A percentile compares a stretch with the other conserved stretches of the same genome.
phyloP scores from a whole-genome alignment of 257 asterid genomes.

The Solanum dulcamara region DNA sequence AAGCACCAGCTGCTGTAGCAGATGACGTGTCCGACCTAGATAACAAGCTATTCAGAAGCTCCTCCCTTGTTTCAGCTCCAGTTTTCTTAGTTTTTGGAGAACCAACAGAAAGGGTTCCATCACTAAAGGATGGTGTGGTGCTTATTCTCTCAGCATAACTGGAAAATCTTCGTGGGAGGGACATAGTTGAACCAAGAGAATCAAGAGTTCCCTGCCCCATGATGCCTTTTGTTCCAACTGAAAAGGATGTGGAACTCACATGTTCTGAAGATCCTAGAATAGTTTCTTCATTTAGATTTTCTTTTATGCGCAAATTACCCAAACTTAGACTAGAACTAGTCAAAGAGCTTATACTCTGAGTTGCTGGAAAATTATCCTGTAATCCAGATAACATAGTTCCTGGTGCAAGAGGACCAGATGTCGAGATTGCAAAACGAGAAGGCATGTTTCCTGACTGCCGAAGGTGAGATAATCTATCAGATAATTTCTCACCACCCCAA shows the following conservation, averaged over 20 bases:
- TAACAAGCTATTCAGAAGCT: constrained; percentile 50
- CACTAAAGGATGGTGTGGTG: constrained; percentile 51
- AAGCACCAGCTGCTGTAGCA: constrained; percentile 29
- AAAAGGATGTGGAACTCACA: constrained; percentile 22
- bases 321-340: constrained; percentile 38
- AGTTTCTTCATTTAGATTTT: constrained; percentile 27
- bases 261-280: constrained; percentile 37
- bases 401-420: constrained; percentile 47
- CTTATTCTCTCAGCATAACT: constrained; percentile 96
- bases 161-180: constrained; percentile 60
- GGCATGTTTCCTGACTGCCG: constrained; percentile 59
- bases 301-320: constrained; percentile 32
- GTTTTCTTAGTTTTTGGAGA: constrained; percentile 88
- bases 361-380: constrained; percentile 41
- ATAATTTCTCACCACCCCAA: constrained; percentile 83
- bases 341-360: constrained; percentile 42
- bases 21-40: constrained; percentile 58
- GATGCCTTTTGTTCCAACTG: constrained; percentile 30
- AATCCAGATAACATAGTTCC: constrained; percentile 51
- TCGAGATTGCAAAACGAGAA: constrained; percentile 48
- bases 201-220: constrained; percentile 43
- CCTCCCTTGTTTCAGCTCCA: constrained; percentile 86
- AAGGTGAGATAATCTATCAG: constrained; percentile 53
- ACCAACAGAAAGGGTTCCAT: constrained; percentile 41
- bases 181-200: constrained; percentile 40